phyloP scores from a whole-genome alignment of 768 basidiomycete species.

The Podaxis rugospora region DNA sequence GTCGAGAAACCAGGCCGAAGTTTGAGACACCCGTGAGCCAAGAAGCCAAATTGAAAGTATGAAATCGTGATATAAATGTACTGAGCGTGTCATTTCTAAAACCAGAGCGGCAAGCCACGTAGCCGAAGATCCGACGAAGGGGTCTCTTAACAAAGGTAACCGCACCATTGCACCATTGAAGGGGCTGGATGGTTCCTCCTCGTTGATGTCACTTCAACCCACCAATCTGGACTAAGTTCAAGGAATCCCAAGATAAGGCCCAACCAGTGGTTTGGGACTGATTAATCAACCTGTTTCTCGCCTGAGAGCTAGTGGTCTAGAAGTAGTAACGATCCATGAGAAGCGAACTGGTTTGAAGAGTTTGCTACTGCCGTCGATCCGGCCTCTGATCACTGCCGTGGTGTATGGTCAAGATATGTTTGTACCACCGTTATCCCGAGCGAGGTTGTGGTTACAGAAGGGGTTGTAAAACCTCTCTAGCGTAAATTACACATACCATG shows the following conservation, averaged over 20 bases:
- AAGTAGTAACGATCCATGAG: conserved; percentile 5
- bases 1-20: not conserved
- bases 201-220: not conserved
- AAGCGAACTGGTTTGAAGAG: conserved; percentile 10
- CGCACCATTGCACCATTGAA: not conserved
- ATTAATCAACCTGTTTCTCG: not conserved
- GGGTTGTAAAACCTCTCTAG: not conserved
- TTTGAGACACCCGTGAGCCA: not conserved
- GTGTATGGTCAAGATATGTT: not conserved
- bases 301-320: conserved; percentile 6
- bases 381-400: conserved; percentile 8
- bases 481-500: not conserved
- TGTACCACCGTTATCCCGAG: not conserved
- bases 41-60: not conserved
- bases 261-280: not conserved
- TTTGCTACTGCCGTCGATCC: conserved; percentile 5
- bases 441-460: not conserved
- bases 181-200: not conserved
- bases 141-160: not conserved
- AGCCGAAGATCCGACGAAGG: not conserved
- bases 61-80: not conserved
- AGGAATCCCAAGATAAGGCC: not conserved
- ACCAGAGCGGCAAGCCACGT: not conserved
- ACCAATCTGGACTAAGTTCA: not conserved
- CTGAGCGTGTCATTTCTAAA: not conserved